Evolutionary conservation across 768 basidiomycete genomes (phyloP), one percentile per base, ranked within the genome.

Genomic region (Tulasnella calospora): DNA sequence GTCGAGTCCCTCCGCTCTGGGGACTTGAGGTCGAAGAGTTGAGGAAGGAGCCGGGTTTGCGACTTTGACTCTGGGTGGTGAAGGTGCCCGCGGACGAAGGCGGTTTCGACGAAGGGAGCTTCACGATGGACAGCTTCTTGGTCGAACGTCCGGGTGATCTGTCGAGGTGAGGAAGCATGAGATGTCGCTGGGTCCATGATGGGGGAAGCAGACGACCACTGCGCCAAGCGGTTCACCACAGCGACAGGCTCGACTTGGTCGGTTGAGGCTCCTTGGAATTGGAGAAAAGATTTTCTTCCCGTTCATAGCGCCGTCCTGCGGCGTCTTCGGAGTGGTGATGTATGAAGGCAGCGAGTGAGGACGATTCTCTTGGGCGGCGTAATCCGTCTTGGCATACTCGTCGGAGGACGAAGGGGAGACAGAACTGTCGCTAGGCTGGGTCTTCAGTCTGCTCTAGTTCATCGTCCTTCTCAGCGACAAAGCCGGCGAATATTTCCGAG

Each of bases 61-160:
- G 73, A 21, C 81, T 77, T 2, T 83, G 81, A 79, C 7, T 81
- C 77, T 2, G 83, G 83, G 1, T 9, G 73, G 78, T 30, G 67
- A 73, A 23, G 77, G 77, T 51, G 79, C 69, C 35, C 70, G 23
- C 69, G 8, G 27, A 9, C 33, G 67, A 41, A 21, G 30, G 73
- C 21, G 44, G 79, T 40, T 41, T 57, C n/a, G 72, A n/a, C 23
- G 70, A 71, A 35, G 77, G 79, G 69, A 57, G 69, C 36, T 57
- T 77, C 23, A 51, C 79, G 87, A 88, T 3, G 87, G 86, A 55
- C 17, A 78, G 40, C 57, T 80, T 80, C 51, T 80, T 80, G 21
- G 77, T n/a, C n/a, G 78, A 41, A 17, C 78, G 79, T 30, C n/a
- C 78, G 77, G 67, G 73, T 72, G n/a, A 71, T 70, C 30, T 55